Percentiles rank a stretch among this genome's conserved stretches.
Conservation (phyloP, 208 protist species). For the Leishmania lainsoni region DNA sequence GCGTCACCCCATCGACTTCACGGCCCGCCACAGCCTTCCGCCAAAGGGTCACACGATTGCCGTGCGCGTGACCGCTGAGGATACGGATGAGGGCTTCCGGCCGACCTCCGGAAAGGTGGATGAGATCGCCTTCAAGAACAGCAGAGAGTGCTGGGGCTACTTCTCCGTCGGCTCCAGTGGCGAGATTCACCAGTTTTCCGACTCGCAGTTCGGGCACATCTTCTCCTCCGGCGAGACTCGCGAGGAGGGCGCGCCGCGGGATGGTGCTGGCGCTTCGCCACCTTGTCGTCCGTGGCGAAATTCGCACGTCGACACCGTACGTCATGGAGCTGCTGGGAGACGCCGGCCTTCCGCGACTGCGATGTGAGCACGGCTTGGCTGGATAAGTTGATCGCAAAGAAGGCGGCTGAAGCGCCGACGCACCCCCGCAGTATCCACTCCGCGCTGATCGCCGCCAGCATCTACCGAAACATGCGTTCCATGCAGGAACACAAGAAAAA, state of each 20-base stretch:
- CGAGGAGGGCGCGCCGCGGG: constrained; percentile 92
- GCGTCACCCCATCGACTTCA: constrained; percentile 90
- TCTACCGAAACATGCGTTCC: constrained; percentile 61
- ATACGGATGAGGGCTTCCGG: constrained; percentile 97
- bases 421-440: constrained; percentile 65
- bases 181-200: constrained; percentile 94
- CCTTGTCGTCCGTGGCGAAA: constrained; percentile 95
- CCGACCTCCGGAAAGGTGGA: constrained; percentile 95
- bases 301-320: constrained; percentile 96
- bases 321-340: constrained; percentile 89
- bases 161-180: constrained; percentile 93
- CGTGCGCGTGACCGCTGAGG: constrained; percentile 97
- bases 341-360: constrained; percentile 79
- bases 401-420: constrained; percentile 42
- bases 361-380: constrained; percentile 88
- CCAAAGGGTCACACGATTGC: constrained; percentile 96
- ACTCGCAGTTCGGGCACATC: constrained; percentile 99
- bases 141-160: constrained; percentile 98
- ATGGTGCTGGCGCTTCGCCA: constrained; percentile 95
- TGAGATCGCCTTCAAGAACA: constrained; percentile 95
- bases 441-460: constrained; percentile 73
- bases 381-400: constrained; percentile 77
- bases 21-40: constrained; percentile 39
- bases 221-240: constrained; percentile 94
- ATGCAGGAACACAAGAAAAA: constrained; percentile 58